phyloP scores from a whole-genome alignment of 2,329 filamentous ascomycete genomes.

The Arthroderma uncinatum region DNA sequence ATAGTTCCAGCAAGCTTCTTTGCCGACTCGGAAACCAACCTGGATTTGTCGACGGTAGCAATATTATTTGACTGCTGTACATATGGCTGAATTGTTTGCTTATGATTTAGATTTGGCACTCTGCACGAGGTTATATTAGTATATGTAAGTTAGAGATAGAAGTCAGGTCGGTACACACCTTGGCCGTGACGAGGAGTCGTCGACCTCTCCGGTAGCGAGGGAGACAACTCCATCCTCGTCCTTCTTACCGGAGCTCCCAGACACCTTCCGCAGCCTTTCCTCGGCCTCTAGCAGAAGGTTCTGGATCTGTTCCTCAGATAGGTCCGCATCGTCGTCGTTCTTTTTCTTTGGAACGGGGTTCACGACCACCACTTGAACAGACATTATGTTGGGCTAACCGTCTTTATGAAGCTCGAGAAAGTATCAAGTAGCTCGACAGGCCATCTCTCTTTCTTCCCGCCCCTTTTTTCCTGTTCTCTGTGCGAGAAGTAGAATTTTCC shows the following conservation, averaged over 20 bases:
- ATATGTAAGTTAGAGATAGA: background rate
- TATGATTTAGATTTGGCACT: constrained; percentile 42
- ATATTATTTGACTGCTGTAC: constrained; percentile 43
- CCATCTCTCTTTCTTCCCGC: background rate
- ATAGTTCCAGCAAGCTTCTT: constrained; percentile 39
- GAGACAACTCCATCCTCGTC: constrained; percentile 7
- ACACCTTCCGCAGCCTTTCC: constrained; percentile 37
- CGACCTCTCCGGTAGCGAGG: constrained; percentile 10
- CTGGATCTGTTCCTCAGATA: constrained; percentile 54
- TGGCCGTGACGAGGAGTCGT: background rate
- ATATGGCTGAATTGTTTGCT: constrained; percentile 42
- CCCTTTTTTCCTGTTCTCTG: no score
- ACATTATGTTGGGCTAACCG: background rate
- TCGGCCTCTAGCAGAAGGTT: constrained; percentile 54
- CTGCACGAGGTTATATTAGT: constrained; percentile 19
- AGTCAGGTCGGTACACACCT: background rate
- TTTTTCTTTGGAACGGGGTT: background rate
- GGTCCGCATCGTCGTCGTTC: constrained; percentile 22
- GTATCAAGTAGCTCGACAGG: background rate
- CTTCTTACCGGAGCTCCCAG: constrained; percentile 6
- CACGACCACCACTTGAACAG: constrained; percentile 1
- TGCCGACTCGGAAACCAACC: constrained; percentile 33
- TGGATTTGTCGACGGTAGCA: constrained; percentile 43
- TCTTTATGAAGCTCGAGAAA: background rate
- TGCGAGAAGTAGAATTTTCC: background rate